Base-by-base conservation (phyloP, 2,329 filamentous ascomycete genomes). In the Cryphonectria radicalis region DNA sequence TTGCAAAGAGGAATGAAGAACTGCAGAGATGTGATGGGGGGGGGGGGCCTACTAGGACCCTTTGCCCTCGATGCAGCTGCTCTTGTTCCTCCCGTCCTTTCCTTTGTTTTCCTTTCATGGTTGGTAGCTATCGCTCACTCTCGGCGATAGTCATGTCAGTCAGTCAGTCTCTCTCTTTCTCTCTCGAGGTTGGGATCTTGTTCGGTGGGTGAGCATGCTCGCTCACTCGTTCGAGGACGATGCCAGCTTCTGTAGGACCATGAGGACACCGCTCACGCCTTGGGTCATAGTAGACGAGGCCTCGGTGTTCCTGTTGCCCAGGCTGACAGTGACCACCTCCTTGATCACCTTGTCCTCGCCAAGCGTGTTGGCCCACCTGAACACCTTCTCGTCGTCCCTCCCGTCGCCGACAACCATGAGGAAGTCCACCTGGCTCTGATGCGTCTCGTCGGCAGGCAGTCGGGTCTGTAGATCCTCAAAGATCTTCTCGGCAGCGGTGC, bases 331-430 rank as follows among this genome's bases (percentile, higher is more conserved):
- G 73, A 92, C 90, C 4, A 96, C 93, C 69, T 93, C 86, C 66
- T 90, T 82, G 60, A 94, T 86, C 2, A 83, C 82, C 25, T 87
- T 86, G 11, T 87, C 82, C 3, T 87, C 85, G 32, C 86, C 86
- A 14, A 97, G 83, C 65, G 89, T 86, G 81, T 98, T 97, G 25
- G 95, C 96, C 95, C 96, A 98, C 73, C 91, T 91, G 83, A 97
- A 98, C 28, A 97, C 92, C 76, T 93, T 92, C 79, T 98, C 95
- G 75, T 98, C 96, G 76, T 98, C 95, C 43, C 95, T 91, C 59
- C 95, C 94, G 77, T 98, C 95, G 53, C 95, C 95, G 46, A 95
- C 89, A 8, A 97, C 93, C 83, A 98, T 90, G 70, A 98, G 82
- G 80, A 98, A 98, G 78, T 98, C 94, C 0, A 94, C 88, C 0